Evolutionary conservation across 2,329 filamentous ascomycete genomes (phyloP).

Genomic region (Blumeria hordei): DNA sequence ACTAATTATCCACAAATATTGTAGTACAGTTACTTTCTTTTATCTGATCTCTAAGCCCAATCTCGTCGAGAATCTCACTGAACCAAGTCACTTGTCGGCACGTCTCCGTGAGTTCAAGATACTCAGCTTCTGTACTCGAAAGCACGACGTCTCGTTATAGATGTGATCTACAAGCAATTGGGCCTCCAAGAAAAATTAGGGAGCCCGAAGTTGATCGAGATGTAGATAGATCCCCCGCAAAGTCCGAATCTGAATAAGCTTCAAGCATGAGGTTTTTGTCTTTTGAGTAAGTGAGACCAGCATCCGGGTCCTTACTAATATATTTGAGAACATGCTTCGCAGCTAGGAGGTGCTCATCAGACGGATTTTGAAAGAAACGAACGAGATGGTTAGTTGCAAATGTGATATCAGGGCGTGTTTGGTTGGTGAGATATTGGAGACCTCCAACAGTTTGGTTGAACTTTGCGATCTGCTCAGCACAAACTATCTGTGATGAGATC

Average conservation of each 20-base stretch:
- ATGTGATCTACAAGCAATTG: not conserved
- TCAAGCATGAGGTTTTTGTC: not conserved
- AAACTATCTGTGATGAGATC: not conserved
- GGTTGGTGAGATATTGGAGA: not conserved
- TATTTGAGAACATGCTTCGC: not conserved
- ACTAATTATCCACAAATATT: too few relatives aligned
- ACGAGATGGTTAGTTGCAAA: not conserved
- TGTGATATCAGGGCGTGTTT: not conserved
- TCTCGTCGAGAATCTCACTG: too few relatives aligned
- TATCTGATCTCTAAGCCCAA: too few relatives aligned
- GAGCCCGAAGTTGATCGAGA: not conserved
- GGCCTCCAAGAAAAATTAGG: not conserved
- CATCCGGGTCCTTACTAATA: not conserved
- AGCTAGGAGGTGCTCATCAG: not conserved
- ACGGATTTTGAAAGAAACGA: not conserved
- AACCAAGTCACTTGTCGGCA: too few relatives aligned
- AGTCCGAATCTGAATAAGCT: not conserved
- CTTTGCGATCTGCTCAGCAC: not conserved
- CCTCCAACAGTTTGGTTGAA: not conserved
- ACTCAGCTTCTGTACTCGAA: too few relatives aligned
- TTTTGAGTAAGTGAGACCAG: too few relatives aligned
- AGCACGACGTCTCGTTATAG: too few relatives aligned
- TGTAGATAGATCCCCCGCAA: not conserved
- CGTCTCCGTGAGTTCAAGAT: too few relatives aligned
- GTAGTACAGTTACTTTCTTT: too few relatives aligned